Evolutionary conservation across 2,329 filamentous ascomycete species (phyloP).

Genomic region (Penicillium sp.): DNA sequence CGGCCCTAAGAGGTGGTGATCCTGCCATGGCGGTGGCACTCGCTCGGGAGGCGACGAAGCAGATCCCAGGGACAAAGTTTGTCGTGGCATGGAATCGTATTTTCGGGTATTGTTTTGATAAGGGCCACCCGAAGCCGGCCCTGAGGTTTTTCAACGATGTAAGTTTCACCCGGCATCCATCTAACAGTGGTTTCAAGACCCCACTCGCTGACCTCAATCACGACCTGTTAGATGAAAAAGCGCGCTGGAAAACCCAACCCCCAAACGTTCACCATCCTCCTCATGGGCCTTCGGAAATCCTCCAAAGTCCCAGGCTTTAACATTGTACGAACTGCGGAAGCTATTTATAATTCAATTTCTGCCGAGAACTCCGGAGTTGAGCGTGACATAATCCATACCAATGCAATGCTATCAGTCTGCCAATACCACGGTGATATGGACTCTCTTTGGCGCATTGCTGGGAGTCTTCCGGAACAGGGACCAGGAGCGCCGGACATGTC

Average conservation of each 20-base stretch:
- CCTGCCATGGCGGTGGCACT: constrained; percentile 68
- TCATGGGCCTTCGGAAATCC: constrained; percentile 69
- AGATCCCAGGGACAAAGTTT: constrained; percentile 63
- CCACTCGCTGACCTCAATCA: constrained; percentile 6
- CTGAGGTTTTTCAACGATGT: constrained; percentile 89
- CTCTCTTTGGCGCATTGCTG: constrained; percentile 72
- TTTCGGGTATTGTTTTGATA: constrained; percentile 68
- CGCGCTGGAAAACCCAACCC: constrained; percentile 75
- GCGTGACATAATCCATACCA: constrained; percentile 79
- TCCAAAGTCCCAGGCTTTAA: constrained; percentile 39
- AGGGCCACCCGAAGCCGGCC: constrained; percentile 62
- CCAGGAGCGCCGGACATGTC: constrained; percentile 63
- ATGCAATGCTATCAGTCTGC: constrained; percentile 84
- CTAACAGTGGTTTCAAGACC: neutral
- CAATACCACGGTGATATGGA: constrained; percentile 73
- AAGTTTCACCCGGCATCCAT: constrained; percentile 21
- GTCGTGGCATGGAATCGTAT: constrained; percentile 86
- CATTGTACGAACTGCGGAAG: constrained; percentile 59
- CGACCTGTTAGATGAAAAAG: constrained; percentile 79
- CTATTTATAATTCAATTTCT: constrained; percentile 74
- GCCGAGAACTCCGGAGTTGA: constrained; percentile 62
- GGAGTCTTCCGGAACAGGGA: constrained; percentile 67
- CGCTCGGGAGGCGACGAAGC: constrained; percentile 58
- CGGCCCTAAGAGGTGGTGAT: constrained; percentile 57
- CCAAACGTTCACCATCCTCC: constrained; percentile 80